Evolutionary conservation across 257 asterid genomes (phyloP), one percentile per base, ranked within the genome.

Genomic region (Plantago ovata): DNA sequence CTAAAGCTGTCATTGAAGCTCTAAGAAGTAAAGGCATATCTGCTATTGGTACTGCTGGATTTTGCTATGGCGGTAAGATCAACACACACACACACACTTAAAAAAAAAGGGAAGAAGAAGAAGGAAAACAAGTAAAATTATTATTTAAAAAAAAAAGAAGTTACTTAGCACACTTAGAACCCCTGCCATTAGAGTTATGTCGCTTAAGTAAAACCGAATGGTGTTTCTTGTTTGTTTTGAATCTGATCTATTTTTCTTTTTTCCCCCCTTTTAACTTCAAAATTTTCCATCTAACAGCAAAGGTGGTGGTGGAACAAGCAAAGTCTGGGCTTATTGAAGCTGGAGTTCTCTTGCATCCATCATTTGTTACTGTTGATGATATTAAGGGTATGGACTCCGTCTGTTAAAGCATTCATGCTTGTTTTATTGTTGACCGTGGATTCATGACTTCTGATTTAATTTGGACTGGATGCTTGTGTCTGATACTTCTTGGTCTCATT

Each of bases 21-120:
- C 63, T 83, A 36, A 78, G 61, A 46, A 69, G 73, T 41, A 77
- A 68, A 61, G 85, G 88, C 50, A 47, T 78, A 49, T 57, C 82
- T 58, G 60, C 74, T 16, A 65, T 76, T 36, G 93, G 85, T 43
- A 85, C 87, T 23, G 93, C 79, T 64, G 93, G 88, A 21, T 84
- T 75, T 65, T 84, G 88, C 75, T 81, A 78, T 67, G 93, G 84
- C 7, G 93, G 93, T 81, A 56, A 69, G 74, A 53, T 32, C 45
- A 18, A 20, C 22, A 45, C 40, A 19, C 7, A 63, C 54, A 44
- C n/a, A n/a, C n/a, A 61, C 63, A n/a, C 6, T 8, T 44, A 15
- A 16, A 45, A 19, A 45, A 11, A 46, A 1, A 15, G 19, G 18
- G 10, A 15, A 6, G 9, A 45, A 6, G 9, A 6, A 45, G 20